These are phyloP conservation scores for Populus simonii DNA, from an alignment of 345 rosid genomes.

Conservation along the genomic window DNA sequence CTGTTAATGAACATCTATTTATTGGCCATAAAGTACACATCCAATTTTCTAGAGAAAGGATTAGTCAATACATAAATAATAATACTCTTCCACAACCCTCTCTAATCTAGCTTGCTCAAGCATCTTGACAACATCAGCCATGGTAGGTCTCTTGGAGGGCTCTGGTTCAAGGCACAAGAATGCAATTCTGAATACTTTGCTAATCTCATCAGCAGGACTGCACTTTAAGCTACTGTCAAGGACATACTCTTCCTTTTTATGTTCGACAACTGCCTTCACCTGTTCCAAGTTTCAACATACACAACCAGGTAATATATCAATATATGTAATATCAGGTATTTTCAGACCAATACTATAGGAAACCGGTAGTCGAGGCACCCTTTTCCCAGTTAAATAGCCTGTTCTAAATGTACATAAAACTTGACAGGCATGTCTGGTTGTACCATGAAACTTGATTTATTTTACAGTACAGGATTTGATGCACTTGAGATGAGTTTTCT, in stretches of 20 bases:
- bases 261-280: conserved; percentile 72
- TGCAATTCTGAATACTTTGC: conserved; percentile 52
- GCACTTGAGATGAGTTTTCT: not conserved
- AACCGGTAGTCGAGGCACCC: not conserved
- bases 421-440: not conserved
- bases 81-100: conserved; percentile 13
- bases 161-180: conserved; percentile 80
- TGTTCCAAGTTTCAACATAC: conserved; percentile 24
- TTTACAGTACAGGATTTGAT: not conserved
- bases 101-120: conserved; percentile 51
- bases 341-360: not conserved
- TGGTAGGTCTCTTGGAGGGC: conserved; percentile 70
- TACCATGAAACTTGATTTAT: not conserved
- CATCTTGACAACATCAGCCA: conserved; percentile 83
- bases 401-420: not conserved
- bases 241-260: conserved; percentile 58
- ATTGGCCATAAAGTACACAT: not conserved
- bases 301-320: not conserved
- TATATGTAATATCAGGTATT: not conserved
- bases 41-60: not conserved
- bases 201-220: conserved; percentile 54
- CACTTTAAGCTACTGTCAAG: conserved; percentile 54
- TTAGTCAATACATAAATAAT: not conserved
- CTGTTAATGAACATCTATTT: not conserved
- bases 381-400: not conserved